Evolutionary conservation across 2,329 filamentous ascomycete genomes (phyloP), one percentile per base, ranked within the genome.

Genomic region (Cladosporium colombiae): DNA sequence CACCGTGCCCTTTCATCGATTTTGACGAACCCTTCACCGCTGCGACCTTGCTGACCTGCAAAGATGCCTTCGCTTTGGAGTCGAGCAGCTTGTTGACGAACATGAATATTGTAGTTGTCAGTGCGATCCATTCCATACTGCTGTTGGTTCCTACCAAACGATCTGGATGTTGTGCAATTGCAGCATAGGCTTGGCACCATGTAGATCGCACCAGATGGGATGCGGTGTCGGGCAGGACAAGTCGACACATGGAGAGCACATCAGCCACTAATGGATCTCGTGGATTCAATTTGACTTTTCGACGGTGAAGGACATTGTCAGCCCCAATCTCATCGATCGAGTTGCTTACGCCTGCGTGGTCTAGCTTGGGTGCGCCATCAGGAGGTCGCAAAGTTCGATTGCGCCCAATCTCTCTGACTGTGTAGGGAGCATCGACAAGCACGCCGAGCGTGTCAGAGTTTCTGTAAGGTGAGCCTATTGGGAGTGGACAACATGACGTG

Each of bases 81-180:
- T 74, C 74, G 10, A 76, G 62, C 21, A 74, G 35, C 13, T 58
- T 63, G 2, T 80, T 68, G 11, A 75, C 75, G 58, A 80, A 74
- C 8, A 74, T 73, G 60, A 81, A 78, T 2, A 82, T 65, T 8
- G 79, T 77, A 5, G 78, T 71, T 4, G 78, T 73, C 33, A 82
- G 75, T 6, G 80, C 79, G 5, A 75, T 70, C 75, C 78, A 80
- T 50, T 76, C 75, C 10, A 33, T 14, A 52, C 63, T 52, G 46
- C 59, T 55, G 18, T 64, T 67, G 11, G 72, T 74, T 16, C 59
- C 62, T 16, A 56, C 59, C 7, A 70, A 21, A 18, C 35, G 61
- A 6, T 68, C 69, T 11, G 64, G 58, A 40, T 70, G 40, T 55
- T 60, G 33, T 2, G 64, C 21, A 6, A 77, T 63, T 63, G 67